Percentiles rank a stretch among this genome's conserved stretches.
phyloP scores from a whole-genome alignment of 331 rosid genomes.

The Telfairia occidentalis region DNA sequence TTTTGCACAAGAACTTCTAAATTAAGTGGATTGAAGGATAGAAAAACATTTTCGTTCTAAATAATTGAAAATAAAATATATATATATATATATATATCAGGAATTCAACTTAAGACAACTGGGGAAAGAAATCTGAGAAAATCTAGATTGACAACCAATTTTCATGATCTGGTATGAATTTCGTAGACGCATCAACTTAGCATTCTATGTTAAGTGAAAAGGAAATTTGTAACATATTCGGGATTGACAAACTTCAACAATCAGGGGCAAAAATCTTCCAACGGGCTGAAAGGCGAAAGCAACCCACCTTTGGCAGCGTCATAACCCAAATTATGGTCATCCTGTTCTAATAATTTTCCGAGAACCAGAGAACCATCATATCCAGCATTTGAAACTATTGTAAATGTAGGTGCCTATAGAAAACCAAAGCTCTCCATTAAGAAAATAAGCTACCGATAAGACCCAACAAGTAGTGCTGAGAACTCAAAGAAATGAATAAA shows the following conservation, averaged over 20 bases:
- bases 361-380: constrained; percentile 66
- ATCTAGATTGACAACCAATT: not conserved
- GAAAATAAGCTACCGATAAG: not conserved
- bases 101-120: not conserved
- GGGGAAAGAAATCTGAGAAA: not conserved
- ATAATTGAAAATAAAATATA: not conserved
- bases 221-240: not conserved
- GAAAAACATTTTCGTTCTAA: not conserved
- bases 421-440: constrained; percentile 17
- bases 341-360: constrained; percentile 84
- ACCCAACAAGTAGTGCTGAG: not conserved
- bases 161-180: no score
- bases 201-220: not conserved
- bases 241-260: not conserved
- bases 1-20: constrained; percentile 12
- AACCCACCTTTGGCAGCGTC: constrained; percentile 69
- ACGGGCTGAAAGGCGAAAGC: not conserved
- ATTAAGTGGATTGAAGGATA: not conserved
- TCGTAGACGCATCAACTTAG: not conserved
- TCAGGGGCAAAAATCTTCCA: constrained; percentile 1
- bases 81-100: no score
- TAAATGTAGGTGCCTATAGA: constrained; percentile 55
- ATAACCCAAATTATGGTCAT: constrained; percentile 47
- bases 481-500: constrained; percentile 18
- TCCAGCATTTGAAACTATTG: constrained; percentile 79